Percentiles rank a stretch among this genome's conserved stretches.
Evolutionary conservation across 768 basidiomycete genomes (phyloP).

Genomic region (Calocera cornea): DNA sequence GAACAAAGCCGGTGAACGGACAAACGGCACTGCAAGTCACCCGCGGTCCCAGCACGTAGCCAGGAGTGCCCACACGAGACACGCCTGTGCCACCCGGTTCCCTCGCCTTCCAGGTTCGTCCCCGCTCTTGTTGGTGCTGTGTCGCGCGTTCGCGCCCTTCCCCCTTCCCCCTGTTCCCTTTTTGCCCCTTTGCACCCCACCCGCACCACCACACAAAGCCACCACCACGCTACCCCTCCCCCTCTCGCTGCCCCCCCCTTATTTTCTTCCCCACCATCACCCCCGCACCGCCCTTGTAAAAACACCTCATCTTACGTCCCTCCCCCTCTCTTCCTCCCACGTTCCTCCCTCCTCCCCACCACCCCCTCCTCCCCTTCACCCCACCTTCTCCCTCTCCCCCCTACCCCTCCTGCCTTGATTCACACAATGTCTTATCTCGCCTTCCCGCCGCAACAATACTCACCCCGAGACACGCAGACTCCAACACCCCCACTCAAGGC

Average conservation of each 20-base stretch:
- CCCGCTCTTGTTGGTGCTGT: slow-evolving; percentile 4
- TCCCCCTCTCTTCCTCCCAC: slow-evolving; percentile 7
- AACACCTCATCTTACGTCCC: slow-evolving; percentile 6
- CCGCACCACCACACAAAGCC: slow-evolving; percentile 9
- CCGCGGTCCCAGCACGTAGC: too few relatives aligned
- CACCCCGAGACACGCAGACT: neutral
- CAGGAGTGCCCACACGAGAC: too few relatives aligned
- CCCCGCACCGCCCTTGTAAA: slow-evolving; percentile 12
- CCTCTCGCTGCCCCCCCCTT: slow-evolving; percentile 15
- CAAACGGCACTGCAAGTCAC: too few relatives aligned
- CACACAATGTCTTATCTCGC: slow-evolving; percentile 4
- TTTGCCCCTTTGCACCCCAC: neutral
- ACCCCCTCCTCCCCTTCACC: slow-evolving; percentile 9
- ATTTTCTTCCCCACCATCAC: neutral
- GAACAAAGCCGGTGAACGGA: too few relatives aligned
- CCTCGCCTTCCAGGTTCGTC: slow-evolving; percentile 7
- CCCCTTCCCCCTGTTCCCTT: slow-evolving; percentile 1
- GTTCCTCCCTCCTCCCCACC: slow-evolving; percentile 11
- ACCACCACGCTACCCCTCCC: slow-evolving; percentile 8
- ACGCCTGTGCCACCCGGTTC: neutral
- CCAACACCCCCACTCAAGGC: neutral
- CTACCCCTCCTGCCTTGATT: slow-evolving; percentile 11
- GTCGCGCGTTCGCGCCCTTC: slow-evolving; percentile 7
- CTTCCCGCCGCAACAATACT: neutral
- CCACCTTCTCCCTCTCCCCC: slow-evolving; percentile 9